Evolutionary conservation across 352 stramenopile species (phyloP), one percentile per base, ranked within the genome.

Genomic region (Globisporangium sylvaticum): DNA sequence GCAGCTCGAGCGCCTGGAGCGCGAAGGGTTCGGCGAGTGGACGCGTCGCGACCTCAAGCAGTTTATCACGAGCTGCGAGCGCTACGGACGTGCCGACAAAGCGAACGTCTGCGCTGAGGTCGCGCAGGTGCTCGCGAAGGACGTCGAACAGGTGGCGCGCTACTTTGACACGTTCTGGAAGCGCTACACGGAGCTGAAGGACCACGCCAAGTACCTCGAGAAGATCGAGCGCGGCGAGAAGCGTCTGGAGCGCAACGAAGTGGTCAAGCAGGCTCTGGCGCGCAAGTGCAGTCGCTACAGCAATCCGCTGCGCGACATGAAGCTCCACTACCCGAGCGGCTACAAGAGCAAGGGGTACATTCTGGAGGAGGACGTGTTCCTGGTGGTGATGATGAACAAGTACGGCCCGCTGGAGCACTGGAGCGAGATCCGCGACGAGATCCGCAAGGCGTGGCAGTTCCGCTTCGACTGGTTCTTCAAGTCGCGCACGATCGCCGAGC

Each of bases 401-500:
- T 98, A 98, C 78, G 97, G 97, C 0, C 98, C 98, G 65, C 87
- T 98, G 42, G 87, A 93, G 71, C 94, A 98, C 73, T 98, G 96
- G 81, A 97, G 97, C 70, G 88, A 97, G 67, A 99, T 99, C 73
- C 93, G 97, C 32, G 92, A 98, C 68, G 96, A 99, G 77, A 99
- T 99, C 70, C 89, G 93, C 66, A 96, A 97, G 60, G 95, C 96
- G 20, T 99, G 96, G 96, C 96, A 99, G 73, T 99, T 99, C 77
- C 92, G 97, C 12, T 99, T 99, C 66, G 95, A 99, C 76, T 99
- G 97, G 97, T 99, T 99, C 71, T 99, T 99, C 82, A 99, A 99
- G 80, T 99, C 94, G 37, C 86, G 97, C 48, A 99, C 92, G 67
- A 96, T 97, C 29, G 83, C 82, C n/a, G 97, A 99, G 79, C 89